A percentile compares a stretch with the other conserved stretches of the same genome.
These are phyloP conservation scores for Podospora australis DNA, from an alignment of 495 filamentous ascomycete genomes.

Conservation along the genomic window DNA sequence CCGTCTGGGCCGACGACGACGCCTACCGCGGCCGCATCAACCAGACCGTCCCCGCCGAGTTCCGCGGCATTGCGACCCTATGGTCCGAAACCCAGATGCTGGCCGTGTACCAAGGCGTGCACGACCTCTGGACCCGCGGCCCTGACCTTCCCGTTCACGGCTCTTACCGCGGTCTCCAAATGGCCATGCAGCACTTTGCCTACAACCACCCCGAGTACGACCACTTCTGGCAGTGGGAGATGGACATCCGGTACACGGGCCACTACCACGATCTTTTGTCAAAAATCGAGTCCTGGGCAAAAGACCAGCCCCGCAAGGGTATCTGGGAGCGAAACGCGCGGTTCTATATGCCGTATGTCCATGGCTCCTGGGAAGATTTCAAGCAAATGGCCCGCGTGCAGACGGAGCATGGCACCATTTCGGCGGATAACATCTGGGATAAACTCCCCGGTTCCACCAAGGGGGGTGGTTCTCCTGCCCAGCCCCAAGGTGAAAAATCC, in stretches of 20 bases:
- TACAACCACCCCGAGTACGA: slow-evolving; percentile 89
- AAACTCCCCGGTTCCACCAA: slow-evolving; percentile 33
- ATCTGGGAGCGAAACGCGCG: slow-evolving; percentile 90
- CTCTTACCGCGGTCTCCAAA: slow-evolving; percentile 82
- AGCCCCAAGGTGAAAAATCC: slow-evolving; percentile 50
- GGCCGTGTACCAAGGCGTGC: slow-evolving; percentile 74
- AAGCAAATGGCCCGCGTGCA: slow-evolving; percentile 86
- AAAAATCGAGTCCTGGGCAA: slow-evolving; percentile 67
- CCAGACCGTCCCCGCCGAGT: slow-evolving; percentile 73
- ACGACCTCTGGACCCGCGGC: slow-evolving; percentile 63
- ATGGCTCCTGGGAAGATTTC: slow-evolving; percentile 91
- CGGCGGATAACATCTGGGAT: slow-evolving; percentile 65
- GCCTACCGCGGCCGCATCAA: slow-evolving; percentile 54
- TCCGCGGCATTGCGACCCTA: slow-evolving; percentile 77
- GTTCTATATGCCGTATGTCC: slow-evolving; percentile 84
- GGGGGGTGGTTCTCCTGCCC: slow-evolving; percentile 12
- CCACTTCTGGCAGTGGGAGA: slow-evolving; percentile 98
- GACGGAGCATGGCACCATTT: slow-evolving; percentile 72
- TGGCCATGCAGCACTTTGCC: slow-evolving; percentile 92
- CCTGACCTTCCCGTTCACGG: slow-evolving; percentile 71
- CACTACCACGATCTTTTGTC: slow-evolving; percentile 89
- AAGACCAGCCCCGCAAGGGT: slow-evolving; percentile 77
- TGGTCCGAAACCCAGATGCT: slow-evolving; percentile 93
- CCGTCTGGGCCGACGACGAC: slow-evolving; percentile 57
- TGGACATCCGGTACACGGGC: slow-evolving; percentile 94